Percentiles rank a stretch among this genome's conserved stretches.
These are phyloP conservation scores for Posidonia australis DNA, from an alignment of 106 monocot genomes.

Conservation along the genomic window DNA sequence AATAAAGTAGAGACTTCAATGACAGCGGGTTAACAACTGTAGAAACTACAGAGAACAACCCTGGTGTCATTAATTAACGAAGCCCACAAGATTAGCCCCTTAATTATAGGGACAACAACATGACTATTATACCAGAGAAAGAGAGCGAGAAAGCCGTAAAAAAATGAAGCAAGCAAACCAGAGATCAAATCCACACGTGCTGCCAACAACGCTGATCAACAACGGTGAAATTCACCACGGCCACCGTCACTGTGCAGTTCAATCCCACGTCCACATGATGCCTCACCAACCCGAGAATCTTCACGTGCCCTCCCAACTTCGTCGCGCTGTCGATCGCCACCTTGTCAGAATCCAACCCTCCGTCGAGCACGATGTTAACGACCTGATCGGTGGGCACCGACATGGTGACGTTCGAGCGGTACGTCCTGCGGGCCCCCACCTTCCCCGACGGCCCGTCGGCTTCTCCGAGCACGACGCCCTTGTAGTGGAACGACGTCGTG, in stretches of 20 bases:
- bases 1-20: no score
- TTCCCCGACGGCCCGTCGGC: conserved; percentile 23
- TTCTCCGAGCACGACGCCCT: conserved; percentile 11
- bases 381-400: conserved; percentile 1
- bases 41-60: no score
- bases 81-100: no score
- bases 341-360: conserved; percentile 11
- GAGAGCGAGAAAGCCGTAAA: no score
- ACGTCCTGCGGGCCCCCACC: conserved; percentile 13
- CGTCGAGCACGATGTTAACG: conserved; percentile 4
- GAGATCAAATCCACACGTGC: conserved; percentile 19
- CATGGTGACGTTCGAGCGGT: conserved; percentile 10
- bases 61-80: no score
- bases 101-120: no score
- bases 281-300: conserved; percentile 31
- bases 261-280: conserved; percentile 36
- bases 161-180: no score
- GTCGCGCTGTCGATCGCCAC: conserved; percentile 34
- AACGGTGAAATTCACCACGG: conserved; percentile 18
- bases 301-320: conserved; percentile 42
- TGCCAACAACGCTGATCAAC: conserved; percentile 28
- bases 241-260: conserved; percentile 46
- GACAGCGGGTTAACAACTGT: no score
- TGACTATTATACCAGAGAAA: no score
- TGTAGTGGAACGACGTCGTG: conserved; percentile 31